Base-by-base conservation (phyloP, 306 rosid species). In the Sicyos edulis region DNA sequence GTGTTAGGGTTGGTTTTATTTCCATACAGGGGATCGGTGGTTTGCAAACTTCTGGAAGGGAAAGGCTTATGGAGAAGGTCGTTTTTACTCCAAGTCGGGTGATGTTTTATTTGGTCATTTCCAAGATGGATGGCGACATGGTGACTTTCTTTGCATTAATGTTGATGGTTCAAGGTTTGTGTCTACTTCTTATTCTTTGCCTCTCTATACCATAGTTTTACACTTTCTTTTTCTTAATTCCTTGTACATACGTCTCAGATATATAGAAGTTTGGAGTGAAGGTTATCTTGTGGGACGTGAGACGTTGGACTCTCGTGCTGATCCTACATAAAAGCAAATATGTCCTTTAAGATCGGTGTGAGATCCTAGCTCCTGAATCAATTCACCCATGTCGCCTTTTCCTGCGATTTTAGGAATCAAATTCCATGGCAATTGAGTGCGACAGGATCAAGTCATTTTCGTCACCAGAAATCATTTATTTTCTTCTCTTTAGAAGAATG, bases 41-140 rank as follows among this genome's bases (percentile, higher is more conserved):
- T 93, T 93, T 77, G 90, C 92, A 47, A 93, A 88, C 86, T 93
- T 93, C 85, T 93, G 98, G 97, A 93, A 88, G 85, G 98, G 98
- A 78, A 93, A 88, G 82, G 98, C 98, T 71, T 86, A 86, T 52
- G 98, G 98, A 16, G 97, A 93, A 81, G 91, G 98, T 49, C 90
- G 98, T 37, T 93, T 93, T 79, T 93, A 87, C 79, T 85, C 97
- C 4, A 88, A 86, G 84, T 84, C 88, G 16, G 95, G 98, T 20
- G 90, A 93, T 75, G 89, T 88, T 75, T 72, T 87, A 82, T 93
- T 93, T 71, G 98, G 98, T 56, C 82, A 83, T 81, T 93, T 90
- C 83, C 85, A 83, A 82, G 87, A 88, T 73, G 96, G 97, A 54
- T 90, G 96, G 98, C 85, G 97, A 49, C 93, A 88, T 78, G 96